phyloP scores from a whole-genome alignment of 179 eudicot genomes.

The Corrigiola litoralis region DNA sequence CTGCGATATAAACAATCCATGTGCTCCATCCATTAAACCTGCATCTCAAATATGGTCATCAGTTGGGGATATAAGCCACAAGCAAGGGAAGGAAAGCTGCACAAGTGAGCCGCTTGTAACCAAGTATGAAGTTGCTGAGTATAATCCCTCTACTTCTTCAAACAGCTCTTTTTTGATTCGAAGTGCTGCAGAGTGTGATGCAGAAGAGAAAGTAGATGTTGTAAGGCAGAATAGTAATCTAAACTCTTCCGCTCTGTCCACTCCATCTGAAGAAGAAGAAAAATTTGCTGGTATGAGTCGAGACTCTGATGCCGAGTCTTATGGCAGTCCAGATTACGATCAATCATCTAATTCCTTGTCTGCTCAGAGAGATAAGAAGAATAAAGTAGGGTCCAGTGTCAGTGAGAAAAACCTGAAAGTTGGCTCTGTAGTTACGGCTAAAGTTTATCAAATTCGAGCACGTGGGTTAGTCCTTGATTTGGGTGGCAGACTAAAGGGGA shows the following conservation, averaged over 20 bases:
- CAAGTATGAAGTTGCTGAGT: constrained; percentile 22
- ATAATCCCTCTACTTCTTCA: constrained; percentile 25
- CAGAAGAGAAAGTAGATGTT: constrained; percentile 48
- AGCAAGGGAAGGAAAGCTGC: constrained; percentile 25
- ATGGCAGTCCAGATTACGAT: constrained; percentile 7
- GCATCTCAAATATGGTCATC: constrained; percentile 28
- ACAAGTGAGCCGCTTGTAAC: constrained; percentile 23
- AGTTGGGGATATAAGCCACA: constrained; percentile 18
- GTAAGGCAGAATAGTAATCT: constrained; percentile 2
- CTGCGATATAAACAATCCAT: constrained; percentile 19
- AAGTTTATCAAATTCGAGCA: constrained; percentile 79
- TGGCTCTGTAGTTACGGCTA: constrained; percentile 58
- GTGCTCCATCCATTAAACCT: constrained; percentile 22
- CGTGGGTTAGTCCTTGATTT: constrained; percentile 87
- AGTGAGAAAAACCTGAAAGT: constrained; percentile 55
- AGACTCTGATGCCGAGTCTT: constrained; percentile 19
- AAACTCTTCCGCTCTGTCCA: constrained; percentile 17
- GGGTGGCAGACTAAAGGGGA: constrained; percentile 76
- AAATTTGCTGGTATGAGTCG: constrained; percentile 31
- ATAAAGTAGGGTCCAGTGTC: constrained; percentile 20
- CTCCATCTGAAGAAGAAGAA: constrained; percentile 55
- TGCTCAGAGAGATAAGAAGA: constrained; percentile 16
- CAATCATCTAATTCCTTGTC: constrained; percentile 15
- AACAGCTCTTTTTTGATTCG: constrained; percentile 47
- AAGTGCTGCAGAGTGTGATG: constrained; percentile 73